Percentiles rank a stretch among this genome's conserved stretches.
phyloP scores from a whole-genome alignment of 129 eudicot species.

The Oenanthe sinensis region DNA sequence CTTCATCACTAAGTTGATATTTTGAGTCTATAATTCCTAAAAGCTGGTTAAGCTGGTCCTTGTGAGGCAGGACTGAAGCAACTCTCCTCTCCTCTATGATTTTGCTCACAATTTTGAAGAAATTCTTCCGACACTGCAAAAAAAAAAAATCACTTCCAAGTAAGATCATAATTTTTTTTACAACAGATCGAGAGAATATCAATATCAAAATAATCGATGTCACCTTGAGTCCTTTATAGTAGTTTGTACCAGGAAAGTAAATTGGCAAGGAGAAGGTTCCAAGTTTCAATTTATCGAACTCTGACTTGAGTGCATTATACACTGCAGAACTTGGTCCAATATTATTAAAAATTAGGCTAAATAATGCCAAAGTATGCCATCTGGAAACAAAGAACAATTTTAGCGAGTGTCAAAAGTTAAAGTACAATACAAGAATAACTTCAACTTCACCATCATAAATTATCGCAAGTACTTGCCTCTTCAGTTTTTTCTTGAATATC shows the following conservation, averaged over 20 bases:
- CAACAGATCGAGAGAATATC: neutral
- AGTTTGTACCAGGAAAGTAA: conserved; percentile 38
- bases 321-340: conserved; percentile 19
- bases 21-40: conserved; percentile 14
- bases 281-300: conserved; percentile 27
- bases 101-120: conserved; percentile 15
- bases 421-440: neutral
- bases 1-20: conserved; percentile 30
- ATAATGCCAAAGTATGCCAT: conserved; percentile 29
- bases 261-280: conserved; percentile 55
- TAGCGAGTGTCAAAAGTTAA: neutral
- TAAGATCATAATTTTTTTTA: neutral
- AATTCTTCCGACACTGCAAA: conserved; percentile 25
- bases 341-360: conserved; percentile 21
- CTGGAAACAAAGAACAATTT: conserved; percentile 20
- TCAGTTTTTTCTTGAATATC: conserved; percentile 36
- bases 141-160: neutral
- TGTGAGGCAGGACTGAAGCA: conserved; percentile 13
- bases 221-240: conserved; percentile 38
- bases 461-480: conserved; percentile 15
- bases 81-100: conserved; percentile 31
- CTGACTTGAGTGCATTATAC: conserved; percentile 21
- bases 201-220: neutral
- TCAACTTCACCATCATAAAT: neutral
- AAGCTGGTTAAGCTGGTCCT: conserved; percentile 26